Evolutionary conservation across 1,139 yeast species (phyloP).

Genomic region (Candida frijolesensis): DNA sequence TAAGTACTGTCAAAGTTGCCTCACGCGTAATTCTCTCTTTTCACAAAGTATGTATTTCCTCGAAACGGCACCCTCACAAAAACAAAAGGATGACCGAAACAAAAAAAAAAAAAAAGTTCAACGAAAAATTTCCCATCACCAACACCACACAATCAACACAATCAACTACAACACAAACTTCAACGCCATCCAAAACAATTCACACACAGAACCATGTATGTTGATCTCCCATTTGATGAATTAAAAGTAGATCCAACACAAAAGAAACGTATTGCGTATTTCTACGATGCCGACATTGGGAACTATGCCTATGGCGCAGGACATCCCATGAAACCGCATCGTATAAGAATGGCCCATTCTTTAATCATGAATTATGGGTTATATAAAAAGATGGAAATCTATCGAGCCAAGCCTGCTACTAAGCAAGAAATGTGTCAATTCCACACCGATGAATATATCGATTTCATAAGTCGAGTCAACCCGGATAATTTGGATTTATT

Average conservation of each 20-base stretch:
- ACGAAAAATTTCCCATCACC: conserved; percentile 1
- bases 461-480: conserved; percentile 87
- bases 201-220: conserved; percentile 40
- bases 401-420: conserved; percentile 96
- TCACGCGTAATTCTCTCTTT: not conserved
- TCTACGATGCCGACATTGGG: conserved; percentile 81
- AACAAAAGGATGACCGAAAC: not conserved
- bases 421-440: conserved; percentile 98
- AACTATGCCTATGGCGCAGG: conserved; percentile 98
- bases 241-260: conserved; percentile 40
- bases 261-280: conserved; percentile 49
- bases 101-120: not conserved
- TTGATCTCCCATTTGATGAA: conserved; percentile 51
- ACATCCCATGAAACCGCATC: conserved; percentile 98
- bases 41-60: not conserved
- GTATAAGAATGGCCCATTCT: conserved; percentile 98
- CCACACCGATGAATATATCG: conserved; percentile 96
- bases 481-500: conserved; percentile 93
- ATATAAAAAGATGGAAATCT: conserved; percentile 96
- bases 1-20: not conserved
- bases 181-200: not conserved
- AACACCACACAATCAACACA: not conserved
- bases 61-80: not conserved
- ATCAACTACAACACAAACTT: not conserved
- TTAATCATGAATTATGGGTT: conserved; percentile 96